A percentile compares a stretch with the other conserved stretches of the same genome.
These are phyloP conservation scores for Chloranthus sessilifolius DNA, from an alignment of 164 flowering plant species.

Conservation along the genomic window DNA sequence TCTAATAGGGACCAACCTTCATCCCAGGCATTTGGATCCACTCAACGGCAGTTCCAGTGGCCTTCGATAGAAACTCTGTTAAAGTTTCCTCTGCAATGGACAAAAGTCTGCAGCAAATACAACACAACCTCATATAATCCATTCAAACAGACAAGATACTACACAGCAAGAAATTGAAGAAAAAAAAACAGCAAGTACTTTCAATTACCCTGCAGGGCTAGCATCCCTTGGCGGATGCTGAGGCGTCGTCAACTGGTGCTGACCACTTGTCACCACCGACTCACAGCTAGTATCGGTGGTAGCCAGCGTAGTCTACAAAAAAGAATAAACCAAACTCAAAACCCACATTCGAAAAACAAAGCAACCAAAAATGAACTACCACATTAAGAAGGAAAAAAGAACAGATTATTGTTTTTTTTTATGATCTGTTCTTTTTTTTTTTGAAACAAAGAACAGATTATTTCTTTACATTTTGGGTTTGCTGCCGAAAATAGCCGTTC, in stretches of 20 bases:
- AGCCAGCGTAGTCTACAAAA: conserved; percentile 57
- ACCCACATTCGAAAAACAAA: background rate
- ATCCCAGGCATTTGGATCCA: conserved; percentile 99
- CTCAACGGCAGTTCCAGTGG: conserved; percentile 97
- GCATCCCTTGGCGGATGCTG: conserved; percentile 98
- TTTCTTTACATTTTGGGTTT: conserved; percentile 54
- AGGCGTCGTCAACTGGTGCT: conserved; percentile 73
- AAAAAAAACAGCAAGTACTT: conserved; percentile 10
- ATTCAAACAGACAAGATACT: conserved; percentile 5
- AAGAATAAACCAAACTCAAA: background rate
- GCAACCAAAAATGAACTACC: background rate
- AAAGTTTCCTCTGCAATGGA: conserved; percentile 97
- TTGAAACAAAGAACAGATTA: too few relatives aligned
- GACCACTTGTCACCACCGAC: conserved; percentile 93
- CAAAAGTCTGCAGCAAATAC: conserved; percentile 59
- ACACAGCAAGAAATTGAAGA: conserved; percentile 11
- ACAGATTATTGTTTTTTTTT: too few relatives aligned
- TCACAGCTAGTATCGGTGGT: conserved; percentile 89
- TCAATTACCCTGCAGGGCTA: conserved; percentile 92
- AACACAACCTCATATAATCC: conserved; percentile 19
- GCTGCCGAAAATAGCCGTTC: conserved; percentile 84
- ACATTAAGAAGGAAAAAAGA: too few relatives aligned
- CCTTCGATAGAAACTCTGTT: conserved; percentile 96
- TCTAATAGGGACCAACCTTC: too few relatives aligned
- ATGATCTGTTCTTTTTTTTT: background rate